phyloP scores from a whole-genome alignment of 2,329 filamentous ascomycete genomes.

The Apiospora sp. region DNA sequence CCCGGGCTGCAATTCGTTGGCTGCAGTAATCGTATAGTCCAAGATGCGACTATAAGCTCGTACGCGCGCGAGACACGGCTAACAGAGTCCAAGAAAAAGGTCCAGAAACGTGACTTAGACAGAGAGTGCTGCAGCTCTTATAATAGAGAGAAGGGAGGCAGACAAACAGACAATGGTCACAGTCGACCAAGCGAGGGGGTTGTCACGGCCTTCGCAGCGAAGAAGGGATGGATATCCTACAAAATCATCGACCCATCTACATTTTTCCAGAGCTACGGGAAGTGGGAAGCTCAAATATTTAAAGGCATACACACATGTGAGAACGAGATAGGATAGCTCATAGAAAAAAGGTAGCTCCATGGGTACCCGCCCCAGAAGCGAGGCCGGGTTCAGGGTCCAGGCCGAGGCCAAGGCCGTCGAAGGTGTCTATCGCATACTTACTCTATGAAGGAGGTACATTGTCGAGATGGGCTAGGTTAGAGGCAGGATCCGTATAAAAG shows the following conservation, averaged over 20 bases:
- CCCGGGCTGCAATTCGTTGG: not conserved
- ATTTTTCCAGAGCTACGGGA: not conserved
- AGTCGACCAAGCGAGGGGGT: not conserved
- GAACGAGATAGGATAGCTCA: not conserved
- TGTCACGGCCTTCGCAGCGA: conserved; percentile 12
- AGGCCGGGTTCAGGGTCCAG: conserved; percentile 19
- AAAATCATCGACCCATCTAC: conserved; percentile 13
- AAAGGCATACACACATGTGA: conserved; percentile 7
- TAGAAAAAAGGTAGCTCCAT: conserved; percentile 7
- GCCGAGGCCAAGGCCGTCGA: conserved; percentile 1
- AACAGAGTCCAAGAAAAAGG: not conserved
- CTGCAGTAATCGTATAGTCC: not conserved
- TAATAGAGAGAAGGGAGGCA: not conserved
- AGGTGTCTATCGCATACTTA: conserved; percentile 2
- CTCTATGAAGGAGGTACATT: not conserved
- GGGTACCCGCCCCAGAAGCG: not conserved
- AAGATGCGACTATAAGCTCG: not conserved
- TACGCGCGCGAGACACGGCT: not conserved
- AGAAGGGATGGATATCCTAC: not conserved
- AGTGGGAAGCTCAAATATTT: conserved; percentile 10
- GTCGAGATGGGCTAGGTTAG: not conserved
- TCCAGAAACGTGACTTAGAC: not conserved
- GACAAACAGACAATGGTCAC: not conserved
- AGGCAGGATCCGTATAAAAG: conserved; percentile 16
- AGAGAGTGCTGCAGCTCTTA: not conserved